These are phyloP conservation scores for Thinopyrum elongatum DNA, from an alignment of 176 grass and related monocot genomes.

Conservation along the genomic window DNA sequence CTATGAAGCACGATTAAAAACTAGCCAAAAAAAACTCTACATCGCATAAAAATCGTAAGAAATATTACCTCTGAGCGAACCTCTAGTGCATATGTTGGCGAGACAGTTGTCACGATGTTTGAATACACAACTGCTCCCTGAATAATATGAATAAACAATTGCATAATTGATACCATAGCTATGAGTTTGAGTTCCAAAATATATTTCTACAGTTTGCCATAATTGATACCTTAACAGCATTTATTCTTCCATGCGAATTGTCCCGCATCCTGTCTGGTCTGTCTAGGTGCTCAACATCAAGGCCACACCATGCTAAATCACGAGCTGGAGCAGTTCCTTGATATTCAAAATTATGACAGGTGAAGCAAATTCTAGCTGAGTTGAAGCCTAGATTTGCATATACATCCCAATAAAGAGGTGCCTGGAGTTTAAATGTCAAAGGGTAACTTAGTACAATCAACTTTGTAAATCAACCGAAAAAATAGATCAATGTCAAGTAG, in stretches of 20 bases:
- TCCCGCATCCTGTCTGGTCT: conserved; percentile 88
- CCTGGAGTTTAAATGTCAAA: conserved; percentile 40
- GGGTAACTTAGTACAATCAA: background rate
- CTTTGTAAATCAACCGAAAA: conserved; percentile 17
- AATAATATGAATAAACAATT: conserved; percentile 13
- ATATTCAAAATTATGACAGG: conserved; percentile 98
- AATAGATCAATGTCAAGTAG: conserved; percentile 20
- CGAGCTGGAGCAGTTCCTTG: conserved; percentile 77
- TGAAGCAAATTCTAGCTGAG: conserved; percentile 95
- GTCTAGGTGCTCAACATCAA: conserved; percentile 85
- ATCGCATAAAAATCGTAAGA: conserved; percentile 1
- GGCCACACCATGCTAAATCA: conserved; percentile 79
- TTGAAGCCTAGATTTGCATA: conserved; percentile 79
- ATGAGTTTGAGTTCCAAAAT: conserved; percentile 10
- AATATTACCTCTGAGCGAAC: conserved; percentile 79
- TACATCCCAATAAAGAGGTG: conserved; percentile 97
- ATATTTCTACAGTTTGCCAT: conserved; percentile 23
- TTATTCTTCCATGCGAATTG: conserved; percentile 83
- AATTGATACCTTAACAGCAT: conserved; percentile 79
- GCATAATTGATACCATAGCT: conserved; percentile 26
- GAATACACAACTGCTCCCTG: conserved; percentile 97
- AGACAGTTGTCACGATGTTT: conserved; percentile 97
- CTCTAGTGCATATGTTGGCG: conserved; percentile 95
- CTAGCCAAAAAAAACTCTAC: background rate
- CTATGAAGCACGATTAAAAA: background rate